phyloP scores from a whole-genome alignment of 345 rosid genomes.

The Salix udensis region DNA sequence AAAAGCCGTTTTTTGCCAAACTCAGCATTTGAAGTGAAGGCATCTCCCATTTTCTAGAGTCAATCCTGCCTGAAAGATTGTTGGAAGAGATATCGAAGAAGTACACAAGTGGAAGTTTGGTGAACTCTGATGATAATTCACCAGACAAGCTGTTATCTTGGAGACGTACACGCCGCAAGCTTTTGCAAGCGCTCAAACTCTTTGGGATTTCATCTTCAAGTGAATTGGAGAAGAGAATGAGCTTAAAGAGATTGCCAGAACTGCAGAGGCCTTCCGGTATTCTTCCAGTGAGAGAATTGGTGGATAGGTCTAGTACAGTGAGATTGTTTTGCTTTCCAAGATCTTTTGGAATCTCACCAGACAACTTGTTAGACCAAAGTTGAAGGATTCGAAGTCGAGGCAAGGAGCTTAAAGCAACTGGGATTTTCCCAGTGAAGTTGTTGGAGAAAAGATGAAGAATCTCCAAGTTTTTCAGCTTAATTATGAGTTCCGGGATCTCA shows the following conservation, averaged over 20 bases:
- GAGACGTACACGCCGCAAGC: slow-evolving; percentile 69
- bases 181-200: slow-evolving; percentile 47
- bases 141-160: slow-evolving; percentile 65
- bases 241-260: slow-evolving; percentile 67
- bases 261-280: slow-evolving; percentile 63
- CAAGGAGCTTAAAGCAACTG: slow-evolving; percentile 51
- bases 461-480: slow-evolving; percentile 55
- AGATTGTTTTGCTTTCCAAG: slow-evolving; percentile 67
- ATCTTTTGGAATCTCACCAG: slow-evolving; percentile 61
- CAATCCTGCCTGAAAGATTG: slow-evolving; percentile 53
- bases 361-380: slow-evolving; percentile 71
- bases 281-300: slow-evolving; percentile 64
- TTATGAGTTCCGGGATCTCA: slow-evolving; percentile 56
- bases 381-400: slow-evolving; percentile 79
- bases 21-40: slow-evolving; percentile 70
- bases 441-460: slow-evolving; percentile 87
- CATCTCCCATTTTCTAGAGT: slow-evolving; percentile 57
- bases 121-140: slow-evolving; percentile 47
- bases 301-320: slow-evolving; percentile 76
- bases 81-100: slow-evolving; percentile 76
- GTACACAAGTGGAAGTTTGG: slow-evolving; percentile 54
- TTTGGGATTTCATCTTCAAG: slow-evolving; percentile 55
- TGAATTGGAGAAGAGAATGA: slow-evolving; percentile 80
- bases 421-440: slow-evolving; percentile 60
- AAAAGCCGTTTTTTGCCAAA: slow-evolving; percentile 57